These are phyloP conservation scores for Piromyces sp. DNA, from an alignment of 192 early-diverging fungal genomes.

Conservation along the genomic window DNA sequence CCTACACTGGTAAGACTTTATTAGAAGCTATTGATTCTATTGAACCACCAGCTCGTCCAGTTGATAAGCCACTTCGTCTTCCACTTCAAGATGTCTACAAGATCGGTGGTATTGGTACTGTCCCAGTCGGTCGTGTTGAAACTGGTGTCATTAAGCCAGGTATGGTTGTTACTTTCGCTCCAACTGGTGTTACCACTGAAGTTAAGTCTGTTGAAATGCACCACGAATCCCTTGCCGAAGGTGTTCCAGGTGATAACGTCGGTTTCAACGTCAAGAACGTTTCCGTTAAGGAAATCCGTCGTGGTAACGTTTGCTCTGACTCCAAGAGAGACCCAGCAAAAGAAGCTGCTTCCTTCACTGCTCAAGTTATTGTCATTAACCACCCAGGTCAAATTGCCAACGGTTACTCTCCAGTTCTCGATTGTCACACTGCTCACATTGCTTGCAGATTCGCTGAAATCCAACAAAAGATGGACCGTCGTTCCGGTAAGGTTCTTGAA, in stretches of 20 bases:
- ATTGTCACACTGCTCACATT: slow-evolving; percentile 93
- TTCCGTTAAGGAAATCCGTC: slow-evolving; percentile 91
- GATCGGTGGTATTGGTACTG: slow-evolving; percentile 92
- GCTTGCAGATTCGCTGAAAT: slow-evolving; percentile 90
- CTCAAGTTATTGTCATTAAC: slow-evolving; percentile 92
- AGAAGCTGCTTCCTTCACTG: slow-evolving; percentile 72
- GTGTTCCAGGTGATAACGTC: slow-evolving; percentile 89
- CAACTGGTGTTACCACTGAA: slow-evolving; percentile 71
- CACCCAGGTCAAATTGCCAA: slow-evolving; percentile 88
- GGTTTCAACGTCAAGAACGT: slow-evolving; percentile 99
- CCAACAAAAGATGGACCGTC: slow-evolving; percentile 84
- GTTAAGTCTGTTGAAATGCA: slow-evolving; percentile 98
- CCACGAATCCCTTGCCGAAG: slow-evolving; percentile 77
- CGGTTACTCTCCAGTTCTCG: slow-evolving; percentile 87
- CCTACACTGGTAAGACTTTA: slow-evolving; percentile 53
- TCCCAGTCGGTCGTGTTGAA: slow-evolving; percentile 73
- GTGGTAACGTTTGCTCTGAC: slow-evolving; percentile 89
- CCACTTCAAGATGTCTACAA: slow-evolving; percentile 97
- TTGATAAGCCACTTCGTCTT: slow-evolving; percentile 90
- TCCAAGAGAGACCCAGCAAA: slow-evolving; percentile 94
- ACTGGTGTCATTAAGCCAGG: slow-evolving; percentile 21
- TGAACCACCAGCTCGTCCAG: slow-evolving; percentile 74
- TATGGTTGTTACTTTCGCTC: slow-evolving; percentile 28
- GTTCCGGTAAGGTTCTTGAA: slow-evolving; percentile 83
- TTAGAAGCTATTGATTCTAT: slow-evolving; percentile 88